Base-by-base conservation (phyloP, 2,329 filamentous ascomycete genomes). In the Domatiomyces globalis region DNA sequence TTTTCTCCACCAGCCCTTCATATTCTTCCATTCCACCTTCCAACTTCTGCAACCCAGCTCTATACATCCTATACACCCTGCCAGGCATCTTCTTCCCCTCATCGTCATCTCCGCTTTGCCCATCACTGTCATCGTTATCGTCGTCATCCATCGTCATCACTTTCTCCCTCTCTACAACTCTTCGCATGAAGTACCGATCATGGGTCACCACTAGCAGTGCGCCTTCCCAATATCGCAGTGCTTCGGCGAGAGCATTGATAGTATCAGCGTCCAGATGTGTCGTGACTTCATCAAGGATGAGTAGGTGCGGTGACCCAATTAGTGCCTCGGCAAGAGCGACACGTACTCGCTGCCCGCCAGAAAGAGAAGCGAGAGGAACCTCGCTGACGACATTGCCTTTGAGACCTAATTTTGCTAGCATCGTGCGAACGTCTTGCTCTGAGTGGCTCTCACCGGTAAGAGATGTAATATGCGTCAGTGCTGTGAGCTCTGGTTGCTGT, bases 231-330 rank as follows among this genome's bases (percentile, higher is more conserved):
- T 69, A 69, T 12, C 75, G 73, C 56, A 94, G 65, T 1, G 83
- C 83, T 20, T 77, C 73, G 0, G 83, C 74, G 50, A 94, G 67
- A 1, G 84, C 85, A 6, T 79, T 77, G 20, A 90, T 85, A 0
- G 84, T 90, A 67, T 92, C 80, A 55, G 84, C 85, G 63, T 94
- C 87, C 43, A 94, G 73, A 70, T 94, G 87, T 1, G 87, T 90
- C 5, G 86, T 92, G 20, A 87, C 82, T 65, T 87, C 87, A 63
- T 90, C 86, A 6, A 90, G 74, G 5, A 90, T 74, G 2, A 90
- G 73, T 51, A 85, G 76, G 57, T 89, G 85, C 18, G 85, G 85
- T 2, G 77, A 56, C 43, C 70, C 71, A 74, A 81, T 83, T 36
- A 90, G 68, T n/a, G 88, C 67, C 46, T 78, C 75, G 1, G 84